Conservation (phyloP, 495 filamentous ascomycete genomes). For the Penicillium samsonianum region DNA sequence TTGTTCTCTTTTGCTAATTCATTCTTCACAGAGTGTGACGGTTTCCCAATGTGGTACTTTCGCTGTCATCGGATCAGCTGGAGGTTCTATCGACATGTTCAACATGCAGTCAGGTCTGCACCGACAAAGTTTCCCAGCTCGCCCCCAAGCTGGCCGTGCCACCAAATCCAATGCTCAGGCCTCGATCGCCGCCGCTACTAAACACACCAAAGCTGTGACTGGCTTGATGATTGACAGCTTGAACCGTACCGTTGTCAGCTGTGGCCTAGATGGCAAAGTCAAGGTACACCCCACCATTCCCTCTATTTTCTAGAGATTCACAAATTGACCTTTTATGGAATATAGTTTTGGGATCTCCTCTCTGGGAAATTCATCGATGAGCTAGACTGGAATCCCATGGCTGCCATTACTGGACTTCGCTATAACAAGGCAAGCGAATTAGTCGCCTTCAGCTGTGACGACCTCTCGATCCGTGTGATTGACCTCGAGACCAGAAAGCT, state of each 20-base stretch:
- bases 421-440: conserved; percentile 82
- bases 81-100: conserved; percentile 85
- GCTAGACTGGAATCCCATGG: conserved; percentile 81
- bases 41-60: conserved; percentile 93
- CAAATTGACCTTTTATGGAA: conserved; percentile 11
- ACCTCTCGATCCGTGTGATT: conserved; percentile 82
- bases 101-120: conserved; percentile 92
- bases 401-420: conserved; percentile 70
- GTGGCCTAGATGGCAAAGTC: conserved; percentile 86
- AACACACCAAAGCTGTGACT: conserved; percentile 79
- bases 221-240: conserved; percentile 82
- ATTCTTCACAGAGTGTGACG: conserved; percentile 62
- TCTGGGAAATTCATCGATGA: conserved; percentile 76
- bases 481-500: conserved; percentile 88
- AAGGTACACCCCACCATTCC: conserved; percentile 51
- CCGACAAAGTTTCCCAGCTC: conserved; percentile 80
- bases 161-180: conserved; percentile 1
- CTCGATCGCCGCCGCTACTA: conserved; percentile 41
- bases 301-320: background rate
- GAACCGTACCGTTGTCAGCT: conserved; percentile 80
- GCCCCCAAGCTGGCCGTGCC: conserved; percentile 60
- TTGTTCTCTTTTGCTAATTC: conserved; percentile 12
- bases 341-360: conserved; percentile 85
- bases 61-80: conserved; percentile 82
- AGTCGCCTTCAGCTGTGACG: conserved; percentile 86